These are phyloP conservation scores for Massariosphaeria phaeospora DNA, from an alignment of 495 filamentous ascomycete species.

Conservation along the genomic window DNA sequence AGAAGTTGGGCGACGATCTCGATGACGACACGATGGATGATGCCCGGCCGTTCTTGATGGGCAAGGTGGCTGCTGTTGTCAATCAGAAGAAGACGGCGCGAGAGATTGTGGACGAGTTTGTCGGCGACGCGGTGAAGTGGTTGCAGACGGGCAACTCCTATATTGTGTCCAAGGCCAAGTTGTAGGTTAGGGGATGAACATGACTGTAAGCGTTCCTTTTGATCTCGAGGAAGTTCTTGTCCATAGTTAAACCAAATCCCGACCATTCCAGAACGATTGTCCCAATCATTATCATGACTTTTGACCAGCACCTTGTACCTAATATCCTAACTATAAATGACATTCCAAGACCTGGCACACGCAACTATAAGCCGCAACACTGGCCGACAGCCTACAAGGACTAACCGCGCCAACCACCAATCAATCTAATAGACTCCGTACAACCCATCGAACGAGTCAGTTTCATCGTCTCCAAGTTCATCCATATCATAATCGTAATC, in stretches of 20 bases:
- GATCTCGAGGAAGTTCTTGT: constrained; percentile 1
- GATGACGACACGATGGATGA: constrained; percentile 83
- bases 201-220: not conserved
- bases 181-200: constrained; percentile 3
- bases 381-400: too few species aligned
- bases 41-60: constrained; percentile 90
- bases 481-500: too few species aligned
- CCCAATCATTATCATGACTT: not conserved
- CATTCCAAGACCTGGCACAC: too few species aligned
- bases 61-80: constrained; percentile 88
- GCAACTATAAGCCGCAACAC: too few species aligned
- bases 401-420: too few species aligned
- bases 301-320: too few species aligned
- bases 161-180: constrained; percentile 32
- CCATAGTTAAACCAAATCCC: not conserved
- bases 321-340: too few species aligned
- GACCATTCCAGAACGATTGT: not conserved
- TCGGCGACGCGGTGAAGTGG: constrained; percentile 69
- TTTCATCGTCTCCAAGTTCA: too few species aligned
- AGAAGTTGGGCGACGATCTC: constrained; percentile 67
- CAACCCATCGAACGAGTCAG: too few species aligned
- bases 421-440: too few species aligned
- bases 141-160: constrained; percentile 55
- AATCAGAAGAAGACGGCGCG: constrained; percentile 92
- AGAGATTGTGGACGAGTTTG: constrained; percentile 90